These are phyloP conservation scores for Scedosporium aurantiacum DNA, from an alignment of 2,329 filamentous ascomycete species.

Conservation along the genomic window DNA sequence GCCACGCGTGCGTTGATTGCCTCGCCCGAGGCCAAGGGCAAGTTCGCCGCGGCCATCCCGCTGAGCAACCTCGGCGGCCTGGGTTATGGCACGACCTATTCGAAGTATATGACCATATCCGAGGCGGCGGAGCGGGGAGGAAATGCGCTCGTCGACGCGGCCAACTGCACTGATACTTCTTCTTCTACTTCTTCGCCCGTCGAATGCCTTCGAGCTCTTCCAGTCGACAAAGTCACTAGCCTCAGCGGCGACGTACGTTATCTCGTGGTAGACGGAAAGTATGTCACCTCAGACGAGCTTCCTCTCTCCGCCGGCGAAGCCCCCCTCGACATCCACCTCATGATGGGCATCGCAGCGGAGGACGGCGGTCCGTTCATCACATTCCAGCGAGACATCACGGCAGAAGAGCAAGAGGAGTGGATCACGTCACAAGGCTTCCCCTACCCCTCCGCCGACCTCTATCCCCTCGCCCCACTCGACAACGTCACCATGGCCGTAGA, in stretches of 20 bases:
- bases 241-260: slow-evolving; percentile 18
- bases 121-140: slow-evolving; percentile 37
- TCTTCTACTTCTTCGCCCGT: slow-evolving; percentile 35
- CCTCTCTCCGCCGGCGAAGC: slow-evolving; percentile 14
- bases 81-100: slow-evolving; percentile 47
- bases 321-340: slow-evolving; percentile 13
- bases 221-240: slow-evolving; percentile 27
- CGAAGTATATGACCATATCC: slow-evolving; percentile 44
- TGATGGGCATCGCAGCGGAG: slow-evolving; percentile 25
- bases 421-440: slow-evolving; percentile 11
- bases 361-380: slow-evolving; percentile 23
- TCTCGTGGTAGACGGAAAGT: slow-evolving; percentile 19
- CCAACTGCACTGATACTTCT: slow-evolving; percentile 36
- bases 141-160: slow-evolving; percentile 36
- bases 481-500: slow-evolving; percentile 18
- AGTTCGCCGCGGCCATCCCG: slow-evolving; percentile 35
- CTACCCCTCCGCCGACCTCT: slow-evolving; percentile 13
- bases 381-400: slow-evolving; percentile 13
- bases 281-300: slow-evolving; percentile 16
- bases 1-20: slow-evolving; percentile 23
- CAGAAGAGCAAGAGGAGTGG: slow-evolving; percentile 14
- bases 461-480: slow-evolving; percentile 10
- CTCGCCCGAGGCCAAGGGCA: slow-evolving; percentile 32
- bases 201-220: slow-evolving; percentile 38
- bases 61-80: slow-evolving; percentile 29